These are phyloP conservation scores for Gamsiella multidivaricata DNA, from an alignment of 192 early-diverging fungal species.

Conservation along the genomic window DNA sequence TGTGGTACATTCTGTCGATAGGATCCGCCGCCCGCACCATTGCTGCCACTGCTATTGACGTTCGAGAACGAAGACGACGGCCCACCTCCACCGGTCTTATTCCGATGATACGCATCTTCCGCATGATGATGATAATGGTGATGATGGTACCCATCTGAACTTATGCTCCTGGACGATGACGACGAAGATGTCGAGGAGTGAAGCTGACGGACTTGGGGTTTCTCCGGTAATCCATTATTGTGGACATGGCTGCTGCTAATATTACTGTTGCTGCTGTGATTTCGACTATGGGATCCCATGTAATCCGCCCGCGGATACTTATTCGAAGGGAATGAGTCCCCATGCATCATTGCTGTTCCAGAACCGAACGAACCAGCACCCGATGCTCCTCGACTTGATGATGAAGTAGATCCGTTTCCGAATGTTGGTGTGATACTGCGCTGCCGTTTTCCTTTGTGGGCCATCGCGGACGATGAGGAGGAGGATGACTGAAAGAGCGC, in stretches of 20 bases:
- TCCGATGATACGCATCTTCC: constrained; percentile 6
- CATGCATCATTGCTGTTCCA: background rate
- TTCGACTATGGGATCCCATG: constrained; percentile 14
- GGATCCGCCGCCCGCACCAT: constrained; percentile 5
- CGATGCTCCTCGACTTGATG: constrained; percentile 7
- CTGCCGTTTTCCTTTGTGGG: constrained; percentile 20
- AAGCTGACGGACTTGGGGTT: constrained; percentile 21
- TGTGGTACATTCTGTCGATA: constrained; percentile 19
- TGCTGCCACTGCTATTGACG: constrained; percentile 1
- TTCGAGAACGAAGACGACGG: constrained; percentile 8
- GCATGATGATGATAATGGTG: no score
- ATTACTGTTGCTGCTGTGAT: background rate
- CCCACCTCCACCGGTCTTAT: constrained; percentile 1
- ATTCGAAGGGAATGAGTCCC: constrained; percentile 8
- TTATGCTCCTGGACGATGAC: background rate
- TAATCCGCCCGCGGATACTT: constrained; percentile 54
- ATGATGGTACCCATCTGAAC: constrained; percentile 31
- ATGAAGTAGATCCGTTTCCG: background rate
- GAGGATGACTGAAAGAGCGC: constrained; percentile 12
- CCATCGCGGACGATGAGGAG: background rate
- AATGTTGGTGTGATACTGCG: constrained; percentile 25
- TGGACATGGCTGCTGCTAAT: background rate
- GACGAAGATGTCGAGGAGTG: background rate
- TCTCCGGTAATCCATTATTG: constrained; percentile 23
- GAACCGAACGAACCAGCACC: constrained; percentile 21